Base-by-base conservation (phyloP, 2,329 filamentous ascomycete genomes). In the Coniochaeta prunicola region DNA sequence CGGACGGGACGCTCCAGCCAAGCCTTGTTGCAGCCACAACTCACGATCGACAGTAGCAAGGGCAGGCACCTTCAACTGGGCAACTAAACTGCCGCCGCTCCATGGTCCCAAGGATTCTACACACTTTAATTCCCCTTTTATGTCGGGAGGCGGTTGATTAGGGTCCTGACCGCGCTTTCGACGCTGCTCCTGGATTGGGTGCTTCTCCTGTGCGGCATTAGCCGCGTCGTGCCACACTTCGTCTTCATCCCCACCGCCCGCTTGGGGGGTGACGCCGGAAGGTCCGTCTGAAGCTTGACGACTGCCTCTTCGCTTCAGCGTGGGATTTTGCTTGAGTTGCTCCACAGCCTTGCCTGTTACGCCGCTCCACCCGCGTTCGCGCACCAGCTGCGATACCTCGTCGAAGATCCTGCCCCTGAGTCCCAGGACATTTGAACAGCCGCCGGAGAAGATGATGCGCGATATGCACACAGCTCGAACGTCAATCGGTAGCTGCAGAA, bases 401-500 rank as follows among this genome's bases (percentile, higher is more conserved):
- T 88, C 82, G 33, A 96, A 74, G 38, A 96, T 80, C 28, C 93
- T 85, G 26, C 81, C 79, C 64, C 90, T 91, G 28, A 99, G 75
- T 1, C 94, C 94, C 0, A 92, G 82, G 9, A 97, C 85, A 28
- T 82, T 82, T 6, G 91, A 86, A 54, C 89, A 89, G 2, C 91
- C 91, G 33, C 94, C 94, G 0, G 88, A 88, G 67, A 99, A 89
- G 17, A 96, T 78, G 53, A 97, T 89, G 40, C 93, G 89, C 1
- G 92, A 87, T 86, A 97, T 94, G 71, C 93, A 97, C 4, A 88
- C 75, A 1, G 89, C 87, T 26, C 94, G 86, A 4, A 92, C 86
- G 71, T 99, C 94, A 4, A 93, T 76, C 0, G 92, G 90, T 1
- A 97, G 78, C 8, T 84, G 80, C 1, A 96, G 78, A 1, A 99